Evolutionary conservation across 129 eudicot genomes (phyloP), one percentile per base, ranked within the genome.

Genomic region (Chrysanthemum seticuspe): DNA sequence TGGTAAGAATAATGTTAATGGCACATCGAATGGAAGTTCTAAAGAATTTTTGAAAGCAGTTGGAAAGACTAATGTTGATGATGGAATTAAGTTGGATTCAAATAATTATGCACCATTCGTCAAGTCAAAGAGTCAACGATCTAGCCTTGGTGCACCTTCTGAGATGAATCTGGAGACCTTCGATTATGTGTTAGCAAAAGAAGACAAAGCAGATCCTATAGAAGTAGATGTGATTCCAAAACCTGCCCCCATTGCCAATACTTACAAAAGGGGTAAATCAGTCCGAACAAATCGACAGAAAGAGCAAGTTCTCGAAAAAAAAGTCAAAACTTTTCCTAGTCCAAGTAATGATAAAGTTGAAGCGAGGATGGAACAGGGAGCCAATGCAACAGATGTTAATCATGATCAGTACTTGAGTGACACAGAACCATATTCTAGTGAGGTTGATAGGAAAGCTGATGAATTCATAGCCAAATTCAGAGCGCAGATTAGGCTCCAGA

Each of bases 381-480:
- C 10, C 23, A 19, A 70, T 45, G 55, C 36, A 13, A 62, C 40
- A 59, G 68, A 77, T 34, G 71, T 59, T 62, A 67, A 61, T 34
- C 34, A 60, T 49, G 84, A 81, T 65, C 55, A 48, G 47, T 6
- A 40, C 36, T 81, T 70, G 36, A 73, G 72, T 62, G 87, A 82
- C 64, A 51, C 77, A 5, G 90, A 85, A 61, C 72, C 74, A 13
- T 88, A 85, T 79, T 83, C 87, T 40, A 84, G 88, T 58, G 98
- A 93, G 82, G 96, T 93, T 82, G 98, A 89, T 76, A 85, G 85
- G 84, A 93, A 86, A 80, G 98, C 98, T 40, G 88, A 77, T 53
- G 98, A 93, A 56, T 93, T 93, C 59, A 93, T 93, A 18, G 98
- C 98, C 48, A 93, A 89, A 82, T 93, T 89, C 63, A 85, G 79